Conservation (phyloP, 192 early-diverging fungal genomes). For the Entomortierella chlamydospora region DNA sequence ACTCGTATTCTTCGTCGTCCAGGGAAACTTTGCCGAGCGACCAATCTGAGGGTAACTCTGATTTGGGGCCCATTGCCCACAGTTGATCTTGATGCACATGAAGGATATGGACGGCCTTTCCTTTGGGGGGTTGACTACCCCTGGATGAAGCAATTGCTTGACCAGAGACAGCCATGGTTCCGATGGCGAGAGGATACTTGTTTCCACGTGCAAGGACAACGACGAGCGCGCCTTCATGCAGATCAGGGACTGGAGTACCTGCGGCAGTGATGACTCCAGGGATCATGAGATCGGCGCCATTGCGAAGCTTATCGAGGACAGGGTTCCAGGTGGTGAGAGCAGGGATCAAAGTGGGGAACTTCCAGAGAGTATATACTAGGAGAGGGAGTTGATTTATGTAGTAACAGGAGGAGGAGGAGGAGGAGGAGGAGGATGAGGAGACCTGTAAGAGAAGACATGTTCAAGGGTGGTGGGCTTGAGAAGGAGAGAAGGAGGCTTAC, state of each 20-base stretch:
- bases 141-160: constrained; percentile 39
- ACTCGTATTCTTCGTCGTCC: constrained; percentile 31
- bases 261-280: constrained; percentile 71
- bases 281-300: constrained; percentile 87
- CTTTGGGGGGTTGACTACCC: constrained; percentile 60
- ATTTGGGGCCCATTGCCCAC: constrained; percentile 82
- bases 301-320: constrained; percentile 78
- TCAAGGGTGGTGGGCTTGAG: not conserved
- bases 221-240: constrained; percentile 64
- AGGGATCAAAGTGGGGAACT: constrained; percentile 72
- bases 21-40: no score
- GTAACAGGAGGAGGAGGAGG: not conserved
- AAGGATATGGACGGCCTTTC: constrained; percentile 82
- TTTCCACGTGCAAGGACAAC: constrained; percentile 66
- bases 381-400: not conserved
- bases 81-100: constrained; percentile 84
- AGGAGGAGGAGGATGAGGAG: no score
- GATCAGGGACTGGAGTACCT: constrained; percentile 57
- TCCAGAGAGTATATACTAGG: constrained; percentile 84
- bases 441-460: not conserved
- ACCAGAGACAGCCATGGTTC: constrained; percentile 69
- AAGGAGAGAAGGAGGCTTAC: not conserved
- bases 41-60: constrained; percentile 63
- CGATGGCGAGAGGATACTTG: constrained; percentile 75
- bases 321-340: constrained; percentile 73